Conservation (phyloP, 23 red algal genomes). For the Cyanidium caldarium region DNA sequence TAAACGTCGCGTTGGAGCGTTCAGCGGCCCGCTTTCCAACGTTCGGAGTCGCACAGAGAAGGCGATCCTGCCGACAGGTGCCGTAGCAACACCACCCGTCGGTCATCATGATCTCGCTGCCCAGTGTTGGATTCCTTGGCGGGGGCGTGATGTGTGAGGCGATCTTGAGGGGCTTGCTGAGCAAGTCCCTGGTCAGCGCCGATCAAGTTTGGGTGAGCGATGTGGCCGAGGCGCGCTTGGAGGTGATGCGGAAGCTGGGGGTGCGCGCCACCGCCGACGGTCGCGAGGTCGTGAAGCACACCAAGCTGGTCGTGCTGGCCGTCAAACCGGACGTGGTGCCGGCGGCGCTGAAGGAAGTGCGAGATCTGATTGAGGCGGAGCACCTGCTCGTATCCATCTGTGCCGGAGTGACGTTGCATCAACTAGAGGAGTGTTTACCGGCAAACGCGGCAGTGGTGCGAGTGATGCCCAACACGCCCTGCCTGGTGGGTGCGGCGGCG, state of each 20-base stretch:
- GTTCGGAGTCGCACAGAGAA: too few species aligned
- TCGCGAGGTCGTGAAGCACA: neutral
- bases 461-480: conserved; percentile 88
- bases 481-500: conserved; percentile 45
- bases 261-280: neutral
- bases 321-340: conserved; percentile 7
- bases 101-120: neutral
- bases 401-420: conserved; percentile 50
- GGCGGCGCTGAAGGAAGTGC: neutral
- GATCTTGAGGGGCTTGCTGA: conserved; percentile 53
- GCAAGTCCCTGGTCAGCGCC: conserved; percentile 22
- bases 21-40: too few species aligned
- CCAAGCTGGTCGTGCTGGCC: conserved; percentile 12
- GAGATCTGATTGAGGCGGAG: neutral
- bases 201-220: conserved; percentile 28
- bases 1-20: too few species aligned
- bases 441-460: conserved; percentile 9
- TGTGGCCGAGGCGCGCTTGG: neutral
- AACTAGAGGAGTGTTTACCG: conserved; percentile 6
- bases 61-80: too few species aligned
- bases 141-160: conserved; percentile 96
- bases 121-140: conserved; percentile 70
- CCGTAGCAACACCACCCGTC: too few species aligned
- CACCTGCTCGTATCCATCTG: conserved; percentile 65
- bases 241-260: neutral